Base-by-base conservation (phyloP, 441 rosid species). In the Dalechampia spathulata region DNA sequence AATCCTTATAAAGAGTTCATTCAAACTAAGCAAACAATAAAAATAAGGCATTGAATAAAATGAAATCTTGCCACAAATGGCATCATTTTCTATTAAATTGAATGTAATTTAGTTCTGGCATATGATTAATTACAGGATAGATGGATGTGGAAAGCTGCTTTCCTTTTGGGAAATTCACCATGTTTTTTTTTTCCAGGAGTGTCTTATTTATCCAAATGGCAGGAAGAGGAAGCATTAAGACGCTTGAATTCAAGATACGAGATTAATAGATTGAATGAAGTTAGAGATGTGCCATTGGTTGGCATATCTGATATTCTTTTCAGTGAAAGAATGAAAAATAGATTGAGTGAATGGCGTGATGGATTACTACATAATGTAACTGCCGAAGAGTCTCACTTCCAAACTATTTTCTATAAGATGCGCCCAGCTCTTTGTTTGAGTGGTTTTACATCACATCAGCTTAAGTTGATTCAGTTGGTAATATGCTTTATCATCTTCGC, bases 201-300 rank as follows among this genome's bases (percentile, higher is more conserved):
- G 73, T 84, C 95, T 75, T 92, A 89, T 82, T 76, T 92, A 75
- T 92, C 96, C 77, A 83, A 86, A 83, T 72, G 71, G 60, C 87
- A 78, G 74, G 99, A 86, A 62, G 75, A 64, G 38, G 80, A 78
- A 19, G 85, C 87, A 21, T 60, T 67, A 48, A 65, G 73, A 60
- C 78, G 57, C 38, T 49, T 84, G 69, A 71, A 72, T 59, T 57
- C 34, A 36, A 52, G 52, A 17, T 51, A 71, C 16, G 53, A 61
- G 45, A 63, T 5, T 8, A 15, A 74, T 56, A 64, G 67, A 40
- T 57, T 60, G 2, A 64, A 56, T 48, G 81, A 77, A 52, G 54
- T 34, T 22, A 65, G 62, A 34, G 83, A 80, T 26, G 45, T 63
- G 22, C 73, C 78, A 15, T 55, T 77, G 77, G 75, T 59, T 47